Conservation (phyloP, 179 eudicot genomes). For the Heliamphora pulchella region DNA sequence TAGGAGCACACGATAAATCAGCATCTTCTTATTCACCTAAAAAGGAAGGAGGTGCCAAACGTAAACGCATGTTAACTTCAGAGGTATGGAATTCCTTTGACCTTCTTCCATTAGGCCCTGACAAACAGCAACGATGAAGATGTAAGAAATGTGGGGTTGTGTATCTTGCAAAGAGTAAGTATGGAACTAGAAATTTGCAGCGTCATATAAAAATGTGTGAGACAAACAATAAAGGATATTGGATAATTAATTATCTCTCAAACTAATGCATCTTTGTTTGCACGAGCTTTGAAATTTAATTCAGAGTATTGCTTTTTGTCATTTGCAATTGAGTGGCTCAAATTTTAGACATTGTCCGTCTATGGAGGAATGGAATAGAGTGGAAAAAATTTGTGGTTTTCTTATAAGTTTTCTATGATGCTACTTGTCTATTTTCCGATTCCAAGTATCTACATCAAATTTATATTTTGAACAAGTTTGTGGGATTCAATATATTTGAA, state of each 20-base stretch:
- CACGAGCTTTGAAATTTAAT: background rate
- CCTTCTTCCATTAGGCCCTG: too few relatives aligned
- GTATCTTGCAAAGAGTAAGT: too few relatives aligned
- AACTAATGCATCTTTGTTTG: too few relatives aligned
- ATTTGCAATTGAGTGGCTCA: background rate
- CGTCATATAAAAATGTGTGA: background rate
- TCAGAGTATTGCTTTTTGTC: background rate
- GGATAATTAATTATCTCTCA: background rate
- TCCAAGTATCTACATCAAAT: background rate
- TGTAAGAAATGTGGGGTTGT: too few relatives aligned
- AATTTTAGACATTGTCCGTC: background rate
- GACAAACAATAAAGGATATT: too few relatives aligned
- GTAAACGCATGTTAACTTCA: too few relatives aligned
- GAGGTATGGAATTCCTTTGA: too few relatives aligned
- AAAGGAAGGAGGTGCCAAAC: too few relatives aligned
- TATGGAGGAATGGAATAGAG: background rate
- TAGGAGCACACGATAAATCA: too few relatives aligned
- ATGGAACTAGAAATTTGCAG: background rate
- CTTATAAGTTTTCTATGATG: background rate
- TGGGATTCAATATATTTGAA: background rate
- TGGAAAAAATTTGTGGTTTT: background rate
- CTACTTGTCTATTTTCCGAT: background rate
- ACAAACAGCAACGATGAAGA: too few relatives aligned
- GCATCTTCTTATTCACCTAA: too few relatives aligned
- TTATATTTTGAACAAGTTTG: background rate